Base-by-base conservation (phyloP, 352 stramenopile genomes). In the Phytophthora pseudosyringae region DNA sequence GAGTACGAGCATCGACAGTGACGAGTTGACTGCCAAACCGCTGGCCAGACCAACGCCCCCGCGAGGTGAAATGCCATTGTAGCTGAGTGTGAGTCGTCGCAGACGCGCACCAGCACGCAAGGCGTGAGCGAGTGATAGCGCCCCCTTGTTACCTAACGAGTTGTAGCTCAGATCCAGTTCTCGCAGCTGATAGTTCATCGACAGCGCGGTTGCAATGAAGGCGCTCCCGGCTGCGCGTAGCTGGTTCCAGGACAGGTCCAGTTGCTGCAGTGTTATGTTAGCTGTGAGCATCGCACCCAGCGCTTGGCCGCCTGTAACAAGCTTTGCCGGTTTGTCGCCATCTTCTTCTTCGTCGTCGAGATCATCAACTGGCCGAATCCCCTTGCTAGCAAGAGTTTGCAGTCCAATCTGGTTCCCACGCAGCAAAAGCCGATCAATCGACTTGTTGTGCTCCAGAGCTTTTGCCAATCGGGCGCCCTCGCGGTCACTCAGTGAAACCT, bases 161-260 rank as follows among this genome's bases (percentile, higher is more conserved):
- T 93, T 93, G 70, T 93, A 88, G 35, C 80, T 75, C 11, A 93
- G 10, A 6, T 83, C 76, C 29, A 93, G 76, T 40, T 89, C 76
- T 41, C 67, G 63, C 2, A 93, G 58, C 28, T 88, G 85, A 54
- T 83, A 88, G 26, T 93, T 93, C 32, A 88, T 70, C 43, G 82
- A 57, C 2, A 93, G 45, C 4, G 84, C 71, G 6, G 65, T 67
- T 3, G 74, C 78, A 4, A 93, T 88, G n/a, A 77, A 78, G 2
- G 60, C 40, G 5, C 41, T 56, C 16, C 71, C 81, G 21, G 44
- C 57, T 28, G 80, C 64, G 7, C 78, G 81, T 5, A 97, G 62
- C 41, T 84, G 75, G 56, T 97, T 97, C 90, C 90, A 97, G 26
- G 82, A 90, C n/a, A 97, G 38, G 60, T 95, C 84, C 3, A 97